These are phyloP conservation scores for Mitragyna speciosa DNA, from an alignment of 257 asterid genomes.

Conservation along the genomic window DNA sequence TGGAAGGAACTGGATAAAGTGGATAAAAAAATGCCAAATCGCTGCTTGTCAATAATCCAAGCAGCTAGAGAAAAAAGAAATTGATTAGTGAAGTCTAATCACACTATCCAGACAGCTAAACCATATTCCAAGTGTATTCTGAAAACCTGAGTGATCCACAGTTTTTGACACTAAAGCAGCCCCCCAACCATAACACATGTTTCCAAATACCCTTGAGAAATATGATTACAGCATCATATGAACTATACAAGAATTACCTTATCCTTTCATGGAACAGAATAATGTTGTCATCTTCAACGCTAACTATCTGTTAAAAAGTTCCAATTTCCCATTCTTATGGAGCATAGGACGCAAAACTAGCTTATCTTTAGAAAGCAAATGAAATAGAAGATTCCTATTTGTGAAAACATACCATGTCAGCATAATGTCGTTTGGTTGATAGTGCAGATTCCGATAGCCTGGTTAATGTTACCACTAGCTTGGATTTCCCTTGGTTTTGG, in stretches of 20 bases:
- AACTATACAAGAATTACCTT: constrained; percentile 46
- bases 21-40: not conserved
- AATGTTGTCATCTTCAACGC: constrained; percentile 68
- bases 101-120: not conserved
- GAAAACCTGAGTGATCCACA: not conserved
- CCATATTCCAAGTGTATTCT: not conserved
- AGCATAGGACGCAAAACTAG: not conserved
- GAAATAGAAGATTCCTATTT: constrained; percentile 8
- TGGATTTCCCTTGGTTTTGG: constrained; percentile 69
- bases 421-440: constrained; percentile 69
- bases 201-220: not conserved
- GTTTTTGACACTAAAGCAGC: not conserved
- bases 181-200: not conserved
- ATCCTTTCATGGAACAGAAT: constrained; percentile 79
- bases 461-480: constrained; percentile 68
- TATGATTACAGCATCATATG: not conserved
- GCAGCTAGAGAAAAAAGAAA: not conserved
- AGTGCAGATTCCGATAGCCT: constrained; percentile 62
- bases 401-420: constrained; percentile 67
- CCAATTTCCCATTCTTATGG: constrained; percentile 6
- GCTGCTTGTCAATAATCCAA: not conserved
- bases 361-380: not conserved
- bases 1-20: not conserved
- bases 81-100: not conserved
- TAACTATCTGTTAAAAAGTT: constrained; percentile 58